These are phyloP conservation scores for Luffa acutangula DNA, from an alignment of 306 rosid genomes.

Conservation along the genomic window DNA sequence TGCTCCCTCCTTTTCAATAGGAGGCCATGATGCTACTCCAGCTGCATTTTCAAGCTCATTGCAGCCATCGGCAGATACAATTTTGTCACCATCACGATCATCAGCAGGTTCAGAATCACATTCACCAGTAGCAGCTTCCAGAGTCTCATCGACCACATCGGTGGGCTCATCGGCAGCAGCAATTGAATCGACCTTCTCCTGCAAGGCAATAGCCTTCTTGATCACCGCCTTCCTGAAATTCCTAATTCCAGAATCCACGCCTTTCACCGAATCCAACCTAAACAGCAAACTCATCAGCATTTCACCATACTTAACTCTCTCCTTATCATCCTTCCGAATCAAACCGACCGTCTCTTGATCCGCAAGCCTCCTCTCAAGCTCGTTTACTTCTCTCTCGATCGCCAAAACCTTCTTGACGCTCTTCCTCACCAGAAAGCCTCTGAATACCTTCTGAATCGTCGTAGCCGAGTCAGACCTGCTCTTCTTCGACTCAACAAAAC, in stretches of 20 bases:
- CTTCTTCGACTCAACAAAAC: conserved; percentile 23
- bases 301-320: conserved; percentile 44
- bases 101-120: background rate
- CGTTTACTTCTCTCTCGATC: conserved; percentile 29
- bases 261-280: conserved; percentile 48
- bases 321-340: conserved; percentile 33
- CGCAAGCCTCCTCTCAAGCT: conserved; percentile 23
- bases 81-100: background rate
- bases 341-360: conserved; percentile 14
- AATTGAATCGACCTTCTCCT: conserved; percentile 43
- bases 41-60: background rate
- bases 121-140: background rate
- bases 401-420: conserved; percentile 40
- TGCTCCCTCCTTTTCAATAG: background rate
- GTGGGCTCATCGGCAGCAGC: background rate
- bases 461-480: conserved; percentile 20
- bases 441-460: conserved; percentile 47
- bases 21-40: background rate
- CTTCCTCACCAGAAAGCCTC: conserved; percentile 55
- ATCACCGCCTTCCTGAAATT: conserved; percentile 41
- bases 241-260: conserved; percentile 42
- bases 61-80: background rate
- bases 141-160: background rate
- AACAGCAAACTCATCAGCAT: conserved; percentile 56
- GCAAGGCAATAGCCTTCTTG: conserved; percentile 50